Evolutionary conservation across 1,139 yeast genomes (phyloP), one percentile per base, ranked within the genome.

Genomic region (Suhomyces atakaporum): DNA sequence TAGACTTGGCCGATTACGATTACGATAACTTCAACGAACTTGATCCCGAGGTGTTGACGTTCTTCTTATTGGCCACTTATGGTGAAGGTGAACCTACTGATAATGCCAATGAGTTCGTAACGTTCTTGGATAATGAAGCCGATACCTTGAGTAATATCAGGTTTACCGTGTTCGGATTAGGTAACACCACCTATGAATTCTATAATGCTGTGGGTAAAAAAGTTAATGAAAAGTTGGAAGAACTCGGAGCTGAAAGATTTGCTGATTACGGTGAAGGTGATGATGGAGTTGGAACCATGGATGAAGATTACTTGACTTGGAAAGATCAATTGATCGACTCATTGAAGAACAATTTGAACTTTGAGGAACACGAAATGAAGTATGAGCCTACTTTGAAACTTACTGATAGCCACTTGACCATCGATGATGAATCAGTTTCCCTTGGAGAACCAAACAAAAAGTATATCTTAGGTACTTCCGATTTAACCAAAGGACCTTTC

Each of bases 21-120:
- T 86, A 74, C 58, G 96, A 90, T 33, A 81, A 78, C 46, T 70
- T 92, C 40, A 73, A 73, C 39, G 70, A 84, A 42, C 58, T 77
- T 36, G 56, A 74, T 19, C 64, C 67, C 13, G 77, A 77, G 42
- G 61, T 65, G 28, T 73, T 86, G 41, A 78, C 82, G 12, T 79
- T 86, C 33, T 82, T 90, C 56, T 75, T 92, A 53, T 69, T 88
- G 67, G 95, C 97, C 26, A 89, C 97, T 8, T 92, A 92, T 54
- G 98, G 98, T 51, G 98, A 92, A 66, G 98, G 98, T 55, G 98
- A 92, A 58, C 96, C 96, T 47, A 92, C 98, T 16, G 98, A 92
- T 60, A 86, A 86, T 51, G 94, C 97, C 11, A 77, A 79, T 31
- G 82, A 81, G 34, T 88, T 92, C 58, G 69, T 71, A 51, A 80